These are phyloP conservation scores for Ustilago hordei DNA, from an alignment of 1,284 basidiomycete species.

Conservation along the genomic window DNA sequence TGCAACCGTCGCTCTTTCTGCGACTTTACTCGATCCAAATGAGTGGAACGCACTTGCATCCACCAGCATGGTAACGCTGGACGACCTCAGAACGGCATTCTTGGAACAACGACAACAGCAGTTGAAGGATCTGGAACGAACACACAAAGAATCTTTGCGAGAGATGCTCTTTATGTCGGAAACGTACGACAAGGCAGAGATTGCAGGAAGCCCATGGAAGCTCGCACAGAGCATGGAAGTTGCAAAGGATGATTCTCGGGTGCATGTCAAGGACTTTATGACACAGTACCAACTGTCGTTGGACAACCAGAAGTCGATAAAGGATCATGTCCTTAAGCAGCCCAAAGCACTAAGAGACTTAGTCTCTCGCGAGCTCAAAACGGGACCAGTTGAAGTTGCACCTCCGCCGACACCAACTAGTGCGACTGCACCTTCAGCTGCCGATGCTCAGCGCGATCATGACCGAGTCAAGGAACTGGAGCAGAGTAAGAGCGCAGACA, in stretches of 20 bases:
- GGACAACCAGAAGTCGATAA: conserved; percentile 33
- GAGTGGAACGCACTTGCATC: conserved; percentile 54
- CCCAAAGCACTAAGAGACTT: conserved; percentile 34
- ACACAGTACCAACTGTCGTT: conserved; percentile 23
- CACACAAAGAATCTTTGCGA: conserved; percentile 33
- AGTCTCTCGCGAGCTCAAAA: conserved; percentile 38
- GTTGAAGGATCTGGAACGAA: conserved; percentile 32
- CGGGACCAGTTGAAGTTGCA: conserved; percentile 36
- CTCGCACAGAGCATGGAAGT: conserved; percentile 32
- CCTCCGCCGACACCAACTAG: conserved; percentile 45
- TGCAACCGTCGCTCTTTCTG: conserved; percentile 43
- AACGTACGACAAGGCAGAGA: conserved; percentile 29
- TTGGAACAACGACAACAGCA: conserved; percentile 43
- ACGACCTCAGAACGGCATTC: conserved; percentile 45
- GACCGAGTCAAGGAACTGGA: conserved; percentile 40
- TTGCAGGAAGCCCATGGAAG: conserved; percentile 50
- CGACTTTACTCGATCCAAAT: conserved; percentile 44
- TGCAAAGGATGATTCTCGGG: conserved; percentile 30
- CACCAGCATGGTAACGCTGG: conserved; percentile 50
- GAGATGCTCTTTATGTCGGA: conserved; percentile 54
- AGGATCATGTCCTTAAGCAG: conserved; percentile 28
- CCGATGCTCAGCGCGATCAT: conserved; percentile 41
- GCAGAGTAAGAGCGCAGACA: conserved; percentile 15
- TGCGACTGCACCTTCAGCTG: conserved; percentile 29
- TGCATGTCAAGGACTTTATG: conserved; percentile 36